Evolutionary conservation across 768 basidiomycete genomes (phyloP), one percentile per base, ranked within the genome.

Genomic region (Collybia mongolica): DNA sequence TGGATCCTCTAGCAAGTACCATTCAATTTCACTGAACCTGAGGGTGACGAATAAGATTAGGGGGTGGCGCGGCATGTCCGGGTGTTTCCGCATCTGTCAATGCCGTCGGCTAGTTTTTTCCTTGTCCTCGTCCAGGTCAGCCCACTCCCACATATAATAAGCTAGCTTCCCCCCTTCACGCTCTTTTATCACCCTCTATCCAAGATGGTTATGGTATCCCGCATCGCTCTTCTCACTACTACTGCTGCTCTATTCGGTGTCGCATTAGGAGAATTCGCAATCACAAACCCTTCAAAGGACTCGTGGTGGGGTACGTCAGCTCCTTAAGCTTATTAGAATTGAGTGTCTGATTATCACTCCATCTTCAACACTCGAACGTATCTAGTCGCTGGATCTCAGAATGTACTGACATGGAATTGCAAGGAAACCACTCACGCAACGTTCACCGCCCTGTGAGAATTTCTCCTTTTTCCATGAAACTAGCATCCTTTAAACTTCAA

Each of bases 361-460:
- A 32, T 41, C 35, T 24, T 15, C 38, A 26, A 15, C 23, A 2
- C 11, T 14, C 14, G 14, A 23, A 44, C 49, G n/a, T 42, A 24
- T 41, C 4, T 57, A 88, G 86, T 88, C 49, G 74, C 80, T 8
- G 54, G 72, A 46, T 80, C 82, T 7, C 19, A 42, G n/a, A 88
- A 88, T 63, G 72, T 71, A n/a, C 58, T 88, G 38, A 57, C 65
- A 2, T 88, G 86, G 86, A 71, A 69, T 2, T 88, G 86, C 67
- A 39, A 72, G 2, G 60, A 70, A 24, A 57, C 70, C 12, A 43
- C 32, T 11, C 32, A 66, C 40, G 23, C 53, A 3, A 63, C 63
- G 4, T 88, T 79, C 57, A 84, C 77, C 7, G 65, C 86, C 42
- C 61, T 79, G 79, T 83, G 62, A 56, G 83, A 75, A 48, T 35